Evolutionary conservation across 1,139 yeast species (phyloP).

Genomic region (Hansenula sp.): DNA sequence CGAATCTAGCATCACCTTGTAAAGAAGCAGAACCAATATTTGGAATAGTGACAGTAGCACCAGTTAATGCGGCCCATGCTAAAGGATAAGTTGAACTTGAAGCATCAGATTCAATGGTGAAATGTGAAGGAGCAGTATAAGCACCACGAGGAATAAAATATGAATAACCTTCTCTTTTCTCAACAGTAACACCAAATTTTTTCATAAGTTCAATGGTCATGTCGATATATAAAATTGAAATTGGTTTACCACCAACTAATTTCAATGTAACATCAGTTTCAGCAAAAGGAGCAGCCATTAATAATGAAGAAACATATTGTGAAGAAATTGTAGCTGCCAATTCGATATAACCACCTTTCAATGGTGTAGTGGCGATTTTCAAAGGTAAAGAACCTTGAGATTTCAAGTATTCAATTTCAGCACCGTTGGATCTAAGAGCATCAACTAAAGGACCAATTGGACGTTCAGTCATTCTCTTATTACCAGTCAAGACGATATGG

Average conservation of each 20-base stretch:
- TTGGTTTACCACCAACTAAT: constrained; percentile 94
- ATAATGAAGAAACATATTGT: constrained; percentile 91
- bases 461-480: constrained; percentile 95
- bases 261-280: constrained; percentile 80
- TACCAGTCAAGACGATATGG: constrained; percentile 77
- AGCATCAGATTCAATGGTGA: constrained; percentile 96
- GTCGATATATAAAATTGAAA: constrained; percentile 90
- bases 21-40: constrained; percentile 88
- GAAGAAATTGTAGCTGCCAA: constrained; percentile 95
- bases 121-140: constrained; percentile 76
- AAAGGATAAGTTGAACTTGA: constrained; percentile 97
- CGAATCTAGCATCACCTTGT: constrained; percentile 98
- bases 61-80: constrained; percentile 97
- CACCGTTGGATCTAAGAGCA: constrained; percentile 79
- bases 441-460: constrained; percentile 97
- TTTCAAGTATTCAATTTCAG: constrained; percentile 66
- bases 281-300: constrained; percentile 98
- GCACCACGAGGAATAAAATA: constrained; percentile 85
- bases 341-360: constrained; percentile 89
- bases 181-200: constrained; percentile 82
- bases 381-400: constrained; percentile 84
- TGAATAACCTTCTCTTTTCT: constrained; percentile 70
- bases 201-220: constrained; percentile 98
- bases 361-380: constrained; percentile 65
- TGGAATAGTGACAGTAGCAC: constrained; percentile 88